phyloP scores from a whole-genome alignment of 805 yeast species.

The Spathaspora arborariae region DNA sequence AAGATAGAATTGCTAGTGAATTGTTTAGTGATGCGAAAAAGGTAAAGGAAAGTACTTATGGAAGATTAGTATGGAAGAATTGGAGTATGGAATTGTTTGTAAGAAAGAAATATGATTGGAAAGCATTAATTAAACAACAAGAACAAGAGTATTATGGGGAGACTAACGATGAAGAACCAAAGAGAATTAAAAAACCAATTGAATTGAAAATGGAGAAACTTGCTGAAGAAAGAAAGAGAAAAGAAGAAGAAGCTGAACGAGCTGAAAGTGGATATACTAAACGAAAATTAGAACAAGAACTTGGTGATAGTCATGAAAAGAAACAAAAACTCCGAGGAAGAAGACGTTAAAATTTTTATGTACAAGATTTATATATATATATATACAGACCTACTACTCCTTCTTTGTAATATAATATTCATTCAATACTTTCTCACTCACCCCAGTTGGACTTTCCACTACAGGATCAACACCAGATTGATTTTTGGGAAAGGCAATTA shows the following conservation, averaged over 20 bases:
- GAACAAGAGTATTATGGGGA: constrained; percentile 29
- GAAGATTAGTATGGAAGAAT: constrained; percentile 90
- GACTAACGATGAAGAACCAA: constrained; percentile 10
- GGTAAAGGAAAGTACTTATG: constrained; percentile 83
- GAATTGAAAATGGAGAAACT: constrained; percentile 39
- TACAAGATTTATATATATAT: constrained; percentile 5
- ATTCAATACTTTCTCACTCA: constrained; percentile 45
- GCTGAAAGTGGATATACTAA: constrained; percentile 19
- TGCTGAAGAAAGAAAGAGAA: constrained; percentile 24
- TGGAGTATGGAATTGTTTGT: constrained; percentile 83
- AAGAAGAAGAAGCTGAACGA: constrained; percentile 22
- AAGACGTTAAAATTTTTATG: constrained; percentile 10
- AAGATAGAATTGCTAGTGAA: constrained; percentile 79
- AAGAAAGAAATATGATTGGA: constrained; percentile 83
- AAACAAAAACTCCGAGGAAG: constrained; percentile 16
- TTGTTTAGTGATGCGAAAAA: constrained; percentile 54
- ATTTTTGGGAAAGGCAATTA: constrained; percentile 93
- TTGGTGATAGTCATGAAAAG: constrained; percentile 7
- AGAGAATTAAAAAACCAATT: constrained; percentile 33
- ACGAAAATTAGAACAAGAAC: constrained; percentile 15
- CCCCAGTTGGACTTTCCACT: constrained; percentile 78
- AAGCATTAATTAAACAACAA: constrained; percentile 49
- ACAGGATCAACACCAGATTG: constrained; percentile 84
- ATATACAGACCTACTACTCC: neutral
- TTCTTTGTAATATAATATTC: constrained; percentile 42